Conservation (phyloP, 2,329 filamentous ascomycete genomes). For the Scytalidium sp. region DNA sequence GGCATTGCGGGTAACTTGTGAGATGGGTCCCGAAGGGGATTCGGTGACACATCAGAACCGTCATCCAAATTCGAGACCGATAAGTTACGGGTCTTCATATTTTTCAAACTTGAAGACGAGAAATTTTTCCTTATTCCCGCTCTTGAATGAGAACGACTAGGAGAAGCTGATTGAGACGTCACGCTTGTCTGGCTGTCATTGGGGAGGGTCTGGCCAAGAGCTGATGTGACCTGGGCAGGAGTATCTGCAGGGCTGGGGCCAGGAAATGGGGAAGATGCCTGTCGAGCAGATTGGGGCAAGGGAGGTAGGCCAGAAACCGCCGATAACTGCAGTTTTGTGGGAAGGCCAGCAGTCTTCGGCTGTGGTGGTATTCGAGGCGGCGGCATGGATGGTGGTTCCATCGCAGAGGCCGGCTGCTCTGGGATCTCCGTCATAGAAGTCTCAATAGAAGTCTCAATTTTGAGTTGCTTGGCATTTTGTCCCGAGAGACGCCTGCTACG, state of each 20-base stretch:
- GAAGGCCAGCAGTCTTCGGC: conserved; percentile 24
- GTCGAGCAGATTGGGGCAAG: conserved; percentile 21
- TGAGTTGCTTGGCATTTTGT: conserved; percentile 76
- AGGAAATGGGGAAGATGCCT: conserved; percentile 23
- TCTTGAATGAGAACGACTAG: conserved; percentile 43
- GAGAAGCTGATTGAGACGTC: conserved; percentile 47
- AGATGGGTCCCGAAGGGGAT: conserved; percentile 50
- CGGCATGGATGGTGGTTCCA: conserved; percentile 22
- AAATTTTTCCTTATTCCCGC: conserved; percentile 60
- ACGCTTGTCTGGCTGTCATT: conserved; percentile 32
- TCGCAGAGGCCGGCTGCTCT: conserved; percentile 12
- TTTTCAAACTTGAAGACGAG: conserved; percentile 67
- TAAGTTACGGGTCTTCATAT: conserved; percentile 71
- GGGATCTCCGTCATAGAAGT: conserved; percentile 1
- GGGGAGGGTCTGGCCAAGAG: conserved; percentile 22
- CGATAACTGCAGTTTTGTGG: conserved; percentile 13
- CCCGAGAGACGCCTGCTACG: conserved; percentile 77
- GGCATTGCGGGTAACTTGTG: conserved; percentile 54
- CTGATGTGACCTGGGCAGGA: conserved; percentile 26
- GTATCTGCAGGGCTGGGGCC: conserved; percentile 21
- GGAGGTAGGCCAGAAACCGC: conserved; percentile 12
- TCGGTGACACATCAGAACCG: conserved; percentile 63
- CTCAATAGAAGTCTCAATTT: conserved; percentile 70
- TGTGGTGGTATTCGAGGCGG: conserved; percentile 15
- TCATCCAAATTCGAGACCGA: conserved; percentile 62